Evolutionary conservation across 805 yeast genomes (phyloP), one percentile per base, ranked within the genome.

Genomic region (Saturnispora silvae): DNA sequence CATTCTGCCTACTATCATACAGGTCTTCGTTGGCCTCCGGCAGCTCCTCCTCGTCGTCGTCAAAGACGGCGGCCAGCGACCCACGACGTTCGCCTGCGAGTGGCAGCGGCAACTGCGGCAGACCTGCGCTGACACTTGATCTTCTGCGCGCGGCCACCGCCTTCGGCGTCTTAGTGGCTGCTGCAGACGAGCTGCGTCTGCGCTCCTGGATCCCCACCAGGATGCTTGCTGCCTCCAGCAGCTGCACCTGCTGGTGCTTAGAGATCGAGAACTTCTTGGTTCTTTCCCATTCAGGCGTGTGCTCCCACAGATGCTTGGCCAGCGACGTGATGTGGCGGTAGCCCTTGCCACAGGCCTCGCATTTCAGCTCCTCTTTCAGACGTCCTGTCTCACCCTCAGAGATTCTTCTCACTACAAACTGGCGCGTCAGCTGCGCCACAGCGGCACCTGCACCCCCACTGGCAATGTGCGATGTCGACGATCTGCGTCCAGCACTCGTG

Each of bases 341-440:
- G 17, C 92, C 94, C 57, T 84, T 84, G 3, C 95, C 95, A 50
- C 95, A 84, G 4, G 92, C 84, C 56, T 85, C 94, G 62, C 95
- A 84, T 50, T 77, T 77, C 45, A 84, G 67, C 52, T 81, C 87
- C 52, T 84, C 94, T 55, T 83, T 84, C 34, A 81, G 65, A 33
- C 95, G 61, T 17, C 94, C 94, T 3, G 85, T 74, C 53, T 82
- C 94, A 33, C 94, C 94, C 55, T 83, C 95, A 34, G 83, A 73
- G 37, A 81, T 81, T 39, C 95, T 65, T 43, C 95, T 66, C 13
- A 81, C 89, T 4, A 83, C 94, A 57, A 82, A 81, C 45, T 79
- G 80, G 42, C 81, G 58, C 4, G 72, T 61, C 34, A 75, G 55
- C 41, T n/a, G n/a, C n/a, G n/a, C n/a, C n/a, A n/a, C n/a, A n/a